Conservation (phyloP, 1,139 yeast genomes). For the Arxiozyma bovina region DNA sequence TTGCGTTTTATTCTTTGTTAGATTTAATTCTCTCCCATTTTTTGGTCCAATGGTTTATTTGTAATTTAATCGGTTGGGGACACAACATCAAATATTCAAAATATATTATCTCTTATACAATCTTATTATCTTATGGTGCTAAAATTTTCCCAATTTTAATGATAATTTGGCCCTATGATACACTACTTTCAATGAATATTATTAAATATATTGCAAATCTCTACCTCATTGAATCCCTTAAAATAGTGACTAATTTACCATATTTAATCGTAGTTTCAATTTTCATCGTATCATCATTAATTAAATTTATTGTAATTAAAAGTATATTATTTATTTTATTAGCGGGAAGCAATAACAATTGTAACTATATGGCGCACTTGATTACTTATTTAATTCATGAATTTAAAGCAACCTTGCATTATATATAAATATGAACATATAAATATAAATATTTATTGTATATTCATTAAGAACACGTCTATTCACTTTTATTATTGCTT, state of each 20-base stretch:
- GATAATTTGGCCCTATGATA: constrained; percentile 94
- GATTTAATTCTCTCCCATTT: constrained; percentile 52
- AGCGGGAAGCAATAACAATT: constrained; percentile 7
- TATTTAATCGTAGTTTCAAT: constrained; percentile 33
- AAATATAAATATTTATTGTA: background rate
- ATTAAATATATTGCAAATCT: constrained; percentile 56
- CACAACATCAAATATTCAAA: constrained; percentile 13
- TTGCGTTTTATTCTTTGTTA: constrained; percentile 50
- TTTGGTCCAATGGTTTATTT: constrained; percentile 38
- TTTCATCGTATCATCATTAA: constrained; percentile 21
- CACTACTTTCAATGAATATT: constrained; percentile 52
- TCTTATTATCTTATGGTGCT: constrained; percentile 66
- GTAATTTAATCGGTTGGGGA: constrained; percentile 38
- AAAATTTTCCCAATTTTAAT: constrained; percentile 85
- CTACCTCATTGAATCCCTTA: constrained; percentile 58
- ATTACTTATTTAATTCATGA: constrained; percentile 2
- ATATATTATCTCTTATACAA: constrained; percentile 47
- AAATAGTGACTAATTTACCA: constrained; percentile 42
- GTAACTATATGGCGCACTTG: constrained; percentile 2
- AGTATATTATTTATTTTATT: constrained; percentile 21
- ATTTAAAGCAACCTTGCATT: background rate
- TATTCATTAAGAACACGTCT: background rate
- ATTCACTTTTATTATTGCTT: background rate
- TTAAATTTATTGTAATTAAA: constrained; percentile 25
- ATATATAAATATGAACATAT: background rate